Percentiles rank a stretch among this genome's conserved stretches.
phyloP scores from a whole-genome alignment of 805 yeast genomes.

The Cyberlindnera galapagoensis region DNA sequence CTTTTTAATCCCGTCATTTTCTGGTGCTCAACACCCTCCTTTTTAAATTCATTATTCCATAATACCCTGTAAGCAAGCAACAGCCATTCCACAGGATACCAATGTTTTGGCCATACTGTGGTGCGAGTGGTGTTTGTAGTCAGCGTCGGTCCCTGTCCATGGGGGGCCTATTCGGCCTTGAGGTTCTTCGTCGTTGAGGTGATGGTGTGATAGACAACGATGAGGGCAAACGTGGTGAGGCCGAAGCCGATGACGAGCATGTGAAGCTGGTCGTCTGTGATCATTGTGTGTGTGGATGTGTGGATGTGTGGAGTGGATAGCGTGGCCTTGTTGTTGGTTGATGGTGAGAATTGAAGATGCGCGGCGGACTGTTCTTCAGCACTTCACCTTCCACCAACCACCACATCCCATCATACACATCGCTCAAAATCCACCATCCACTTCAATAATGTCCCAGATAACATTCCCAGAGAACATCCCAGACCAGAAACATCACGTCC shows the following conservation, averaged over 20 bases:
- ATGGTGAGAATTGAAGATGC: too few species aligned
- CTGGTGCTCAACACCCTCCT: too few species aligned
- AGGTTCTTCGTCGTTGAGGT: slow-evolving; percentile 35
- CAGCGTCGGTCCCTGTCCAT: neutral
- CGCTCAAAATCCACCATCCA: too few species aligned
- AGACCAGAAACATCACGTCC: slow-evolving; percentile 1
- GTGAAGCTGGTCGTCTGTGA: slow-evolving; percentile 75
- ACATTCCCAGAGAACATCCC: slow-evolving; percentile 21
- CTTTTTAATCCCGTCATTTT: too few species aligned
- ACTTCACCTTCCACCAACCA: too few species aligned
- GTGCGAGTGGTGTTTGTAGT: neutral
- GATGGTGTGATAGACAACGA: slow-evolving; percentile 65
- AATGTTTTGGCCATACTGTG: too few species aligned
- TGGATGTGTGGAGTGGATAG: neutral
- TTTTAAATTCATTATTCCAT: too few species aligned
- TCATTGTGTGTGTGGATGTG: slow-evolving; percentile 43
- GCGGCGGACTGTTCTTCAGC: too few species aligned
- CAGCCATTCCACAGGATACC: too few species aligned
- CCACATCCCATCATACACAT: too few species aligned
- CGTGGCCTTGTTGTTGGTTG: neutral
- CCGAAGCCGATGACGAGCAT: slow-evolving; percentile 70
- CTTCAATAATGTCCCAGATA: slow-evolving; percentile 2
- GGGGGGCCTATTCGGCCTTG: slow-evolving; percentile 3
- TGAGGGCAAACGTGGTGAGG: slow-evolving; percentile 59
- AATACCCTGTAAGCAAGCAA: too few species aligned